Conservation (phyloP, 1,139 yeast genomes). For the Pichia cactophila region DNA sequence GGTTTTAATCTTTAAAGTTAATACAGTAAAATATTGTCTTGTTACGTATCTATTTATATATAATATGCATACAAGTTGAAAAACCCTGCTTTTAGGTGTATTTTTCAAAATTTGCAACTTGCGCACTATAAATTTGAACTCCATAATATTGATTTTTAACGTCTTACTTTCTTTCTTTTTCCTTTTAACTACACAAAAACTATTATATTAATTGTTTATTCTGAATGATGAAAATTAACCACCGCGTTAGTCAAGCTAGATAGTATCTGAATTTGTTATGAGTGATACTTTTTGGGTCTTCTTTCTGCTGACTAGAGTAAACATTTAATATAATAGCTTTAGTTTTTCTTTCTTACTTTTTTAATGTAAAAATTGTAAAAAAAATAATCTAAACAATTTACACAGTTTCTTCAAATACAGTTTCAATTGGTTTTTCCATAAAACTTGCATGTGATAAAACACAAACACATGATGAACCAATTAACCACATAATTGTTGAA, state of each 20-base stretch:
- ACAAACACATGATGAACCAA: conserved; percentile 86
- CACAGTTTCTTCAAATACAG: conserved; percentile 88
- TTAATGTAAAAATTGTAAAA: too few species aligned
- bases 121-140: neutral
- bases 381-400: conserved; percentile 18
- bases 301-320: conserved; percentile 21
- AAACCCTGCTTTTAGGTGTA: neutral
- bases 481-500: conserved; percentile 90
- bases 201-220: neutral
- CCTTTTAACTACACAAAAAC: neutral
- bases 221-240: conserved; percentile 25
- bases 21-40: too few species aligned
- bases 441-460: conserved; percentile 88
- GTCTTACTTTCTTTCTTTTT: too few species aligned
- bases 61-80: too few species aligned
- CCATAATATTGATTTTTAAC: neutral
- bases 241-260: conserved; percentile 32
- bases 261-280: conserved; percentile 29
- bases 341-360: conserved; percentile 1
- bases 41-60: too few species aligned
- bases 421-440: conserved; percentile 96
- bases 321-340: neutral
- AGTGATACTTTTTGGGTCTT: conserved; percentile 30
- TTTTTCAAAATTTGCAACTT: neutral
- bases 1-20: neutral